phyloP scores from a whole-genome alignment of 345 rosid genomes.

The Eutrema heterophyllum region DNA sequence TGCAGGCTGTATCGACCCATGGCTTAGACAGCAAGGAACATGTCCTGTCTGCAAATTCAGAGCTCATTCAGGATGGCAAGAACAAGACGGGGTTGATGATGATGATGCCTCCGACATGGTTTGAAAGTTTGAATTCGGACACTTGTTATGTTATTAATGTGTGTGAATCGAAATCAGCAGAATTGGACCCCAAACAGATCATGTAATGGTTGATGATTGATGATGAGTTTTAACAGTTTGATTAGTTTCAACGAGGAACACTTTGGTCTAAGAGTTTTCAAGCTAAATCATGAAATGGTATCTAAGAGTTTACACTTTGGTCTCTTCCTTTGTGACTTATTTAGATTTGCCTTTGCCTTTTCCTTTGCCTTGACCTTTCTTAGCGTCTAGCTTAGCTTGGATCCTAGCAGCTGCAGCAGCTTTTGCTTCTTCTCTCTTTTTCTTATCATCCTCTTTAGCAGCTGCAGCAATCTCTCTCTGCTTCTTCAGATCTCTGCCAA shows the following conservation, averaged over 20 bases:
- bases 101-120: constrained; percentile 45
- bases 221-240: neutral
- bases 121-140: constrained; percentile 18
- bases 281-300: neutral
- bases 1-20: constrained; percentile 72
- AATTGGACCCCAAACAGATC: neutral
- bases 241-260: neutral
- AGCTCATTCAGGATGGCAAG: constrained; percentile 66
- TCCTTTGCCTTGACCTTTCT: constrained; percentile 80
- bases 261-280: neutral
- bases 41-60: constrained; percentile 78
- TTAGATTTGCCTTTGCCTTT: constrained; percentile 73
- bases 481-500: constrained; percentile 79
- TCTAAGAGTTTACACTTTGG: neutral
- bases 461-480: constrained; percentile 82
- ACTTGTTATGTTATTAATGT: neutral
- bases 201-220: neutral
- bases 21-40: constrained; percentile 81
- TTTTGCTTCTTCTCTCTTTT: constrained; percentile 87
- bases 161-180: neutral
- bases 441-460: constrained; percentile 75
- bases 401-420: constrained; percentile 90
- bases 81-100: constrained; percentile 33
- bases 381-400: constrained; percentile 82
- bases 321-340: neutral